phyloP scores from a whole-genome alignment of 2,329 filamentous ascomycete genomes.

The Colletotrichum camelliae region DNA sequence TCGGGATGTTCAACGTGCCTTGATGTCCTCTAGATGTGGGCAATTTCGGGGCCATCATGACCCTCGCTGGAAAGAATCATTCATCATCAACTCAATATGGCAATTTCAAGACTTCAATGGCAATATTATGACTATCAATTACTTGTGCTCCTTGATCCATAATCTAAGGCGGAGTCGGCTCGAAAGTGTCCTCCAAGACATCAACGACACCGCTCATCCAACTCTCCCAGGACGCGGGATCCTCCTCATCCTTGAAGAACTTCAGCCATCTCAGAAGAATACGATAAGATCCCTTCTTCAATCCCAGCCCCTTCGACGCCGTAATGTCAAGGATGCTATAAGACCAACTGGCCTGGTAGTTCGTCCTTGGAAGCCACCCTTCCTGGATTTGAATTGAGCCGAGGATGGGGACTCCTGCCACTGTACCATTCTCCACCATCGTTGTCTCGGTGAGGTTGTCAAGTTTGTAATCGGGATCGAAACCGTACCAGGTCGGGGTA shows the following conservation, averaged over 20 bases:
- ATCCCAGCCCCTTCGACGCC: not conserved
- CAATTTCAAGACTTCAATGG: not conserved
- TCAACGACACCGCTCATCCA: constrained; percentile 15
- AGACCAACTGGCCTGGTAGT: not conserved
- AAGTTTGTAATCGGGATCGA: not conserved
- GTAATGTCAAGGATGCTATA: constrained; percentile 4
- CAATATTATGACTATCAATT: not conserved
- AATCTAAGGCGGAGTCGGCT: not conserved
- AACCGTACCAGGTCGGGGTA: constrained; percentile 2
- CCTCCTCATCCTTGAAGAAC: constrained; percentile 4
- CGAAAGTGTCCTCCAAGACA: not conserved
- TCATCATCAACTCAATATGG: not conserved
- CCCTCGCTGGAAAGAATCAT: not conserved
- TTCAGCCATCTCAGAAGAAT: constrained; percentile 26
- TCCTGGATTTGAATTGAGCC: not conserved
- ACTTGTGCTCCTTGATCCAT: not conserved
- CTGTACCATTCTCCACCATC: not conserved
- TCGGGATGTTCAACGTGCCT: not conserved
- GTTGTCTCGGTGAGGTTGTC: not conserved
- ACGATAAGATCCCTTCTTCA: constrained; percentile 23
- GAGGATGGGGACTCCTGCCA: not conserved
- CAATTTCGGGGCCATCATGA: not conserved
- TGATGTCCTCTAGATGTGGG: not conserved
- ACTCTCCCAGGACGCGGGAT: constrained; percentile 3
- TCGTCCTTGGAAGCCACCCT: not conserved